phyloP scores from a whole-genome alignment of 164 flowering plant genomes.

The Umbellularia californica region DNA sequence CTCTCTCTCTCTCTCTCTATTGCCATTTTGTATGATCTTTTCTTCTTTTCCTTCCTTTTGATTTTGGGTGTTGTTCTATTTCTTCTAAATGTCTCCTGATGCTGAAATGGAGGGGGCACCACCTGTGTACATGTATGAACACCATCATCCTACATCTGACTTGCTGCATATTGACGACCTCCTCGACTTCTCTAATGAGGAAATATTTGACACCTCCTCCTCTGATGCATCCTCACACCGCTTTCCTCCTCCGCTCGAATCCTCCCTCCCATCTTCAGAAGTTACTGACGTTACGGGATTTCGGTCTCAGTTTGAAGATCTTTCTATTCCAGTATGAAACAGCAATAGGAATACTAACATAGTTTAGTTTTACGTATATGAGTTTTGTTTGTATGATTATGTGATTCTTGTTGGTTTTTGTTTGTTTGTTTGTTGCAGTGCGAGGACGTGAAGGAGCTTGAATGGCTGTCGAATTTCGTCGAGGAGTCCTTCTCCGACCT shows the following conservation, averaged over 20 bases:
- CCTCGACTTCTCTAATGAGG: conserved; percentile 41
- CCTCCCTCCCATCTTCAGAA: conserved; percentile 4
- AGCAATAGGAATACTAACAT: not conserved
- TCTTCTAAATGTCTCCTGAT: not conserved
- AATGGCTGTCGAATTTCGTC: conserved; percentile 65
- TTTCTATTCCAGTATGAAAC: conserved; percentile 40
- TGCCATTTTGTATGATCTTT: not conserved
- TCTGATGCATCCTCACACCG: conserved; percentile 20
- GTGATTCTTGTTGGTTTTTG: not conserved
- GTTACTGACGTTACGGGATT: not conserved
- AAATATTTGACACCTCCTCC: conserved; percentile 20
- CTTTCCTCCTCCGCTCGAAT: not conserved
- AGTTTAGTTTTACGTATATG: not conserved
- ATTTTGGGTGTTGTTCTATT: not conserved
- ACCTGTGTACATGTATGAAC: conserved; percentile 26
- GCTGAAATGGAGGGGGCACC: conserved; percentile 15
- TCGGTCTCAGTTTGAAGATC: conserved; percentile 26
- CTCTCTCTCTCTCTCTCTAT: conserved; percentile 4
- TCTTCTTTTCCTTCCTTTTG: not conserved
- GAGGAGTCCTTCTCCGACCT: conserved; percentile 50
- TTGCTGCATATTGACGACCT: conserved; percentile 49
- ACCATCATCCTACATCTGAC: conserved; percentile 16
- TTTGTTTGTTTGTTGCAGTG: conserved; percentile 20
- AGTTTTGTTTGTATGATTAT: not conserved
- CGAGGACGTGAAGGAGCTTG: conserved; percentile 59